Conservation (phyloP, 2,329 filamentous ascomycete genomes). For the Colletotrichum salicis region DNA sequence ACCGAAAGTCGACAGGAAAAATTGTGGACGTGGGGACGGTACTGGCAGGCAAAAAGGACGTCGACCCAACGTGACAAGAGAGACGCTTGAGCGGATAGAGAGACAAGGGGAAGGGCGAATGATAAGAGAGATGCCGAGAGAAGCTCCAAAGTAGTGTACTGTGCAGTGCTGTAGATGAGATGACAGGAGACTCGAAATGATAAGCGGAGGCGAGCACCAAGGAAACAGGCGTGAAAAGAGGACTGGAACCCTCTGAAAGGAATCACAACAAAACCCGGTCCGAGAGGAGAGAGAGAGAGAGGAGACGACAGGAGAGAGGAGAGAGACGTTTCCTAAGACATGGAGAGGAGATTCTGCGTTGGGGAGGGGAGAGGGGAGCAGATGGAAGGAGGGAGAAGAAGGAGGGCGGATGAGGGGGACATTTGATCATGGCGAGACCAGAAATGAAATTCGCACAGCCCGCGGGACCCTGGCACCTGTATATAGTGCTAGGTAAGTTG, state of each 20-base stretch:
- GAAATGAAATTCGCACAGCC: conserved; percentile 7
- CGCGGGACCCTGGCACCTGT: neutral
- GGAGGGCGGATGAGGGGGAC: conserved; percentile 35
- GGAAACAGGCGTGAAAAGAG: conserved; percentile 37
- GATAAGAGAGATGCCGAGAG: conserved; percentile 35
- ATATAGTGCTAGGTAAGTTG: neutral
- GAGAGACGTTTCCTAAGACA: conserved; percentile 14
- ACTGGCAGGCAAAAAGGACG: conserved; percentile 34
- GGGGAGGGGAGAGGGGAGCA: conserved; percentile 35
- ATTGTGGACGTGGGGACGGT: conserved; percentile 35
- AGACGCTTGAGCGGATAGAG: conserved; percentile 34
- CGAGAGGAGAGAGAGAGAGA: conserved; percentile 16
- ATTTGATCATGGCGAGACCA: conserved; percentile 36
- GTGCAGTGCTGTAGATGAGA: conserved; percentile 22
- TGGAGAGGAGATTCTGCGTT: conserved; percentile 29
- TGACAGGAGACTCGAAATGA: conserved; percentile 31
- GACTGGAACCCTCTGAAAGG: conserved; percentile 36
- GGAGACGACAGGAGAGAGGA: neutral
- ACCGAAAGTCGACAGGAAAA: conserved; percentile 33
- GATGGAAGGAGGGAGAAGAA: conserved; percentile 40
- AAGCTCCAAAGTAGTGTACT: conserved; percentile 32
- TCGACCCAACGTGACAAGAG: conserved; percentile 35
- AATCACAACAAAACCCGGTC: conserved; percentile 36
- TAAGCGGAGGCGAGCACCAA: conserved; percentile 34
- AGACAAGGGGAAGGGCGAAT: conserved; percentile 35